Base-by-base conservation (phyloP, 2,329 filamentous ascomycete species). In the Aspergillus texensis region DNA sequence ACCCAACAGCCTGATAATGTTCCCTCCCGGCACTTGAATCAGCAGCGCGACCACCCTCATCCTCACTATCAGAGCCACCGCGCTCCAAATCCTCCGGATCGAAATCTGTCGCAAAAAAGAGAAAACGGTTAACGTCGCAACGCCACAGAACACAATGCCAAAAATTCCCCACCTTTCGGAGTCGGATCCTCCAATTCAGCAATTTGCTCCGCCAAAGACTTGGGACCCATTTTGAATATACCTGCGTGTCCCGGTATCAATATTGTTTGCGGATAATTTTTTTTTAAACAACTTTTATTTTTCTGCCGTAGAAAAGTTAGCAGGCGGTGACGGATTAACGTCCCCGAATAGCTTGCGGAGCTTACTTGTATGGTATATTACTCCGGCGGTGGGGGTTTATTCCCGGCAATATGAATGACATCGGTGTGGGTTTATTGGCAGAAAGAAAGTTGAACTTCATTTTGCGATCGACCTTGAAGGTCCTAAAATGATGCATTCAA, bases 1-100 rank as follows among this genome's bases (percentile, higher is more conserved):
- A 90, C 84, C 89, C 91, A 36, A 97, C 92, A 58, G 85, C 79
- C 50, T 91, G 86, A 75, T 98, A 98, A 76, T 98, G 94, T 72
- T 97, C 94, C 36, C 94, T 91, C 24, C 91, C 93, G 12, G 84
- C 81, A 69, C 84, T 77, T 46, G 70, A 77, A 62, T 79, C 79
- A 26, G 77, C 79, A 6, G 67, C 65, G 52, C 84, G 86, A 57
- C 82, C 85, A 16, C 78, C 77, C 50, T 81, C 82, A 54, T 86
- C 86, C 61, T 85, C 85, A 61, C 83, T 85, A n/a, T 83, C 84
- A 65, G 79, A 78, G 19, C 84, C 83, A 21, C 81, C 82, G 65
- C 88, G 86, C 68, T 86, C 81, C 59, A 85, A 79, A 61, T 87
- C 88, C 81, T 96, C 93, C 0, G 92, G 92, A 74, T 96, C 93